A percentile compares a stretch with the other conserved stretches of the same genome.
These are phyloP conservation scores for Sugiyamaella castrensis DNA, from an alignment of 1,139 yeast genomes.

Conservation along the genomic window DNA sequence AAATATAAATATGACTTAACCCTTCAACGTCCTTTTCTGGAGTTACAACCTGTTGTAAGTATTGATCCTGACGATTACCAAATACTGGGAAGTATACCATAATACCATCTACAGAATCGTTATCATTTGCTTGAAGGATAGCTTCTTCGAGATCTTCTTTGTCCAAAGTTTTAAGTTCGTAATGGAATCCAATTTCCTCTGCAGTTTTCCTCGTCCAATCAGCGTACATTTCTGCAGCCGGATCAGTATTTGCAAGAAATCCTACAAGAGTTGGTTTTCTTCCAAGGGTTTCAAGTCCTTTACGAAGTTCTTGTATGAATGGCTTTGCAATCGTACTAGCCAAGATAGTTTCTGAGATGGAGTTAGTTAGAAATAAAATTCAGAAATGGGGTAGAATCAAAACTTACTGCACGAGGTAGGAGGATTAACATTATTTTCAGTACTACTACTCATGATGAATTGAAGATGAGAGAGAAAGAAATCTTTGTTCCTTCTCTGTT, in stretches of 20 bases:
- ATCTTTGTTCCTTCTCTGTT: too few species aligned
- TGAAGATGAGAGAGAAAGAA: too few species aligned
- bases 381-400: neutral
- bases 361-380: neutral
- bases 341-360: conserved; percentile 61
- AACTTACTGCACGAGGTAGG: conserved; percentile 20
- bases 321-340: conserved; percentile 87
- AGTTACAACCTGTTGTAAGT: conserved; percentile 83
- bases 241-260: conserved; percentile 85
- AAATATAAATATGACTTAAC: conserved; percentile 82
- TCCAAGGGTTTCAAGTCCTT: conserved; percentile 52
- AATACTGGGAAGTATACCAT: conserved; percentile 99
- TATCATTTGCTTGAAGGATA: conserved; percentile 76
- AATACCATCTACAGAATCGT: conserved; percentile 78
- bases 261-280: conserved; percentile 78
- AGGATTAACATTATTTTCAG: conserved; percentile 9
- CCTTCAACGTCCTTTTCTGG: conserved; percentile 96
- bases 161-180: conserved; percentile 68
- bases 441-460: neutral
- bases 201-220: conserved; percentile 94
- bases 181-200: conserved; percentile 76
- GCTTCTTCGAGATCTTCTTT: conserved; percentile 84
- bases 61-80: conserved; percentile 92
- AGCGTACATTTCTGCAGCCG: conserved; percentile 94
- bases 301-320: conserved; percentile 66